Evolutionary conservation across 2,329 filamentous ascomycete species (phyloP).

Genomic region (Sporothrix pallida): DNA sequence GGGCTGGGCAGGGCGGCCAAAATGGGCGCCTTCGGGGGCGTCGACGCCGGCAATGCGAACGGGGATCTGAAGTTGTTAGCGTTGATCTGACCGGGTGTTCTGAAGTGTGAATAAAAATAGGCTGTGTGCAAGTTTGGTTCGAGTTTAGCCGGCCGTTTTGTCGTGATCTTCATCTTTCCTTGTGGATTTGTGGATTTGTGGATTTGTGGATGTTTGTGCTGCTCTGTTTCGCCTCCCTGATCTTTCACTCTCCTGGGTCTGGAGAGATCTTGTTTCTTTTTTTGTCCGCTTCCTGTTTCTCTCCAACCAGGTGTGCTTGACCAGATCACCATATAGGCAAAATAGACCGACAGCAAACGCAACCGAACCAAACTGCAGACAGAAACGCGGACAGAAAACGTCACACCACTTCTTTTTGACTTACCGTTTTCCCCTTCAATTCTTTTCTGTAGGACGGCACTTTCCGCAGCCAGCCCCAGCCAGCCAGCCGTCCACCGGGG

Average conservation of each 20-base stretch:
- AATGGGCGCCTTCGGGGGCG: conserved; percentile 91
- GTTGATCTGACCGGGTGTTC: background rate
- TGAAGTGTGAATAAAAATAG: background rate
- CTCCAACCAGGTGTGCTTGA: conserved; percentile 3
- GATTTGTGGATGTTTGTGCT: background rate
- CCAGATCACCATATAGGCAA: conserved; percentile 4
- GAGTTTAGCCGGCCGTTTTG: conserved; percentile 15
- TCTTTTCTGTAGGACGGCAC: conserved; percentile 72
- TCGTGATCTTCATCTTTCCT: background rate
- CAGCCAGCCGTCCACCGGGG: conserved; percentile 82
- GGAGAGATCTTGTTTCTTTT: background rate
- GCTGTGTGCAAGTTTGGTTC: background rate
- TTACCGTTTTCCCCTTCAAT: conserved; percentile 78
- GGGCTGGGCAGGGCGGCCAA: conserved; percentile 86
- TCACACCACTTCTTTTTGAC: conserved; percentile 39
- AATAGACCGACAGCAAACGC: background rate
- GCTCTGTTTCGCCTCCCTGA: conserved; percentile 1
- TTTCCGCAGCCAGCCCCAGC: conserved; percentile 90
- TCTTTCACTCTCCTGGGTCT: background rate
- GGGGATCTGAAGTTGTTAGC: conserved; percentile 67
- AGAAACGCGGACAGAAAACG: background rate
- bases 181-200: background rate
- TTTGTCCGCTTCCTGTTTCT: conserved; percentile 4
- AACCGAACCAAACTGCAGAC: background rate
- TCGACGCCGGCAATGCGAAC: conserved; percentile 91